Evolutionary conservation across 805 yeast species (phyloP).

Genomic region (Ogataea zsoltii): DNA sequence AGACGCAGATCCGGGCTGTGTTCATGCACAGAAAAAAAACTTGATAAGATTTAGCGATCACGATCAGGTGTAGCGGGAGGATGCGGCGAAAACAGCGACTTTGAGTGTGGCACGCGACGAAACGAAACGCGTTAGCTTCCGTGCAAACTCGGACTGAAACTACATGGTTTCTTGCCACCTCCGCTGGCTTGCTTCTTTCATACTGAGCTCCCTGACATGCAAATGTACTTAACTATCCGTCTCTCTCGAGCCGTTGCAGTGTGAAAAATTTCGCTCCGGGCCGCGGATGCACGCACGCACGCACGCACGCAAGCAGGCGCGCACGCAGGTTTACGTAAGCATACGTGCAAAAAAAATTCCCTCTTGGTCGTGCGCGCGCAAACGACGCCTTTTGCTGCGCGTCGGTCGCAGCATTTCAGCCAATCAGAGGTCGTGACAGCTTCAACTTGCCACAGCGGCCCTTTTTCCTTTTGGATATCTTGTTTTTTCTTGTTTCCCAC

Average conservation of each 20-base stretch:
- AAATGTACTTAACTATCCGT: no score
- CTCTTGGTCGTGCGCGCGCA: neutral
- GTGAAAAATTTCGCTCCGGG: no score
- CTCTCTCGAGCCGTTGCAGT: no score
- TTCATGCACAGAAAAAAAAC: neutral
- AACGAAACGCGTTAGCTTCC: no score
- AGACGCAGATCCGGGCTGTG: conserved; percentile 2
- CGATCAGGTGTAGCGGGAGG: neutral
- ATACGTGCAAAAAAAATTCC: neutral
- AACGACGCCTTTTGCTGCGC: neutral
- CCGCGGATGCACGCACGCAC: no score
- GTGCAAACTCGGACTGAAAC: no score
- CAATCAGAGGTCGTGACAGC: neutral
- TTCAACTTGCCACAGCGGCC: conserved; percentile 6
- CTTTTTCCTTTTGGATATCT: conserved; percentile 2
- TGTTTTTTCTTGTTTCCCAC: conserved; percentile 11
- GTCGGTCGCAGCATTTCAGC: neutral
- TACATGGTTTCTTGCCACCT: no score
- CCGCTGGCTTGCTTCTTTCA: no score
- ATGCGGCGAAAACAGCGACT: neutral
- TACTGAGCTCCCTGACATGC: no score
- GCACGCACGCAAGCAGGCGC: no score
- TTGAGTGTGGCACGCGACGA: no score
- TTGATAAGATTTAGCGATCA: neutral
- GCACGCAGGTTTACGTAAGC: no score